Percentiles rank a stretch among this genome's conserved stretches.
These are phyloP conservation scores for Globisporangium uncinulatum DNA, from an alignment of 352 stramenopile genomes.

Conservation along the genomic window DNA sequence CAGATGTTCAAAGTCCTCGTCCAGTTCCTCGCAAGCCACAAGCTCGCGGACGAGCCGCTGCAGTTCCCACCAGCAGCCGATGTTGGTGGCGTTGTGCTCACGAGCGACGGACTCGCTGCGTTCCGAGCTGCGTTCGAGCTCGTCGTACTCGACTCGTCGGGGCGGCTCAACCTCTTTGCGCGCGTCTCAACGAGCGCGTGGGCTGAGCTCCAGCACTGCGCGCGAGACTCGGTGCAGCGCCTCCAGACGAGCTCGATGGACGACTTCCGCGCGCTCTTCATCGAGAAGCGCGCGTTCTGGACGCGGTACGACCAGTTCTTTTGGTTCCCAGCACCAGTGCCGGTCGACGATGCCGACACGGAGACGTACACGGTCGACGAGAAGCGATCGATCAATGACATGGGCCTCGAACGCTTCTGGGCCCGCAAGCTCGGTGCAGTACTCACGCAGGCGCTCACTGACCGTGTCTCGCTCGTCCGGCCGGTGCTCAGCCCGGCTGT, in stretches of 20 bases:
- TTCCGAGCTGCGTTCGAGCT: constrained; percentile 67
- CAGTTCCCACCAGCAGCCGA: constrained; percentile 47
- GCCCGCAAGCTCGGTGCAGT: constrained; percentile 42
- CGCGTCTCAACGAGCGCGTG: constrained; percentile 62
- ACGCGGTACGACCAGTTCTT: constrained; percentile 85
- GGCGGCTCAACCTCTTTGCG: constrained; percentile 69
- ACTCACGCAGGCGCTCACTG: constrained; percentile 48
- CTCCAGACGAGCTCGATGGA: constrained; percentile 62
- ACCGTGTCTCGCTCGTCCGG: constrained; percentile 64
- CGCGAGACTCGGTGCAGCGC: constrained; percentile 52
- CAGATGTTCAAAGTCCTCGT: constrained; percentile 85
- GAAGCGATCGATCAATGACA: constrained; percentile 65
- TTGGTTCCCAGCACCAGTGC: constrained; percentile 54
- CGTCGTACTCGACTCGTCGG: constrained; percentile 74
- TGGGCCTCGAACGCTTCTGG: constrained; percentile 72
- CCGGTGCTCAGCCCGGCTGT: constrained; percentile 32
- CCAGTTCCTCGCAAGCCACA: constrained; percentile 71
- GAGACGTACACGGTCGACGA: constrained; percentile 65
- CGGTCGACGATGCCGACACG: constrained; percentile 49
- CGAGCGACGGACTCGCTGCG: constrained; percentile 52
- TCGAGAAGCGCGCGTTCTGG: constrained; percentile 80
- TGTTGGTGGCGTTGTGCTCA: constrained; percentile 45
- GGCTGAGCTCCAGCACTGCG: constrained; percentile 59
- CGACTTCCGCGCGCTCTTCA: constrained; percentile 76
- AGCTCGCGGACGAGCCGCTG: constrained; percentile 58